Percentiles rank a stretch among this genome's conserved stretches.
Conservation (phyloP, 345 rosid species). For the Hirschfeldia incana region DNA sequence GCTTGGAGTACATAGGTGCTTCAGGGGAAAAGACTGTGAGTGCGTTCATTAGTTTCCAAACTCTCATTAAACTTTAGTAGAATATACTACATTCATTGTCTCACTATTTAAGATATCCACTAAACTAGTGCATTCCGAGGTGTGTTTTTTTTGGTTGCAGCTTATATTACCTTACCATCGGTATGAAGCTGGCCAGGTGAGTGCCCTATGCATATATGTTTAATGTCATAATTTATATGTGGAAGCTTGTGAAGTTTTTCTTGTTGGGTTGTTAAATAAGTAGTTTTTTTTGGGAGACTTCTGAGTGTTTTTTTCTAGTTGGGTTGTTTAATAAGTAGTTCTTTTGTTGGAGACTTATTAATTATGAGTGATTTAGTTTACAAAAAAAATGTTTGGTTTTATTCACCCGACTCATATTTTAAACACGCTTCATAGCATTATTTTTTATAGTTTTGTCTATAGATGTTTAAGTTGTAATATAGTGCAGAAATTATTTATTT, state of each 20-base stretch:
- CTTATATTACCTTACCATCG: constrained; percentile 83
- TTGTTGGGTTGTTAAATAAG: too few species aligned
- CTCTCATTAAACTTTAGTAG: constrained; percentile 10
- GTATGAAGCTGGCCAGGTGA: constrained; percentile 81
- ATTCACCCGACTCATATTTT: not conserved
- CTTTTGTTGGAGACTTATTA: not conserved
- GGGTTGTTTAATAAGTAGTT: not conserved
- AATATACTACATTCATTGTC: not conserved
- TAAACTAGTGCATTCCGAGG: constrained; percentile 11
- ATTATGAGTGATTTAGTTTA: too few species aligned
- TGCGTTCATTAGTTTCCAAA: constrained; percentile 22
- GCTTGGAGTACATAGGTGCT: constrained; percentile 72
- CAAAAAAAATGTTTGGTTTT: too few species aligned
- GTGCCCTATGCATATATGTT: constrained; percentile 33
- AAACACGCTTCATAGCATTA: too few species aligned
- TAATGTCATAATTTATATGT: not conserved
- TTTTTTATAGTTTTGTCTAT: not conserved
- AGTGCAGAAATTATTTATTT: not conserved
- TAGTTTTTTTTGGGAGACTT: too few species aligned
- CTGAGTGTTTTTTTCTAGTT: not conserved
- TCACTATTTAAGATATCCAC: not conserved
- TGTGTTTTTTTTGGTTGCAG: constrained; percentile 43
- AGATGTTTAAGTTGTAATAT: constrained; percentile 1
- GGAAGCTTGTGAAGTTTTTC: not conserved
- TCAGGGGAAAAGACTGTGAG: constrained; percentile 79